phyloP scores from a whole-genome alignment of 805 yeast genomes.

The Myxozyma mucilagina region DNA sequence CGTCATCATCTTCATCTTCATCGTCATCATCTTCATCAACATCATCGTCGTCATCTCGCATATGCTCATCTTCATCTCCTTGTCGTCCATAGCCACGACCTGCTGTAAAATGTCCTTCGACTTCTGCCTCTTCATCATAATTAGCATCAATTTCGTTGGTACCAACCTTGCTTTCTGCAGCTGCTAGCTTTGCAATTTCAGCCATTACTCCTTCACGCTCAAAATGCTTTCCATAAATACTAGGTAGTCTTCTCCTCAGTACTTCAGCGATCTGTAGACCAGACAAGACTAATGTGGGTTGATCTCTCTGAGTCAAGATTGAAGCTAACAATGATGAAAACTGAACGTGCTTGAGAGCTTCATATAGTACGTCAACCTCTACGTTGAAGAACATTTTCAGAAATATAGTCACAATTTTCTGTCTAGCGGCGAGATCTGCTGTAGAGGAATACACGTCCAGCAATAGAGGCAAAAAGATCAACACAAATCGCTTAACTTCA shows the following conservation, averaged over 20 bases:
- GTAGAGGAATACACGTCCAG: slow-evolving; percentile 70
- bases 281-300: slow-evolving; percentile 48
- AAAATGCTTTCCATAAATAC: slow-evolving; percentile 49
- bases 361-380: slow-evolving; percentile 32
- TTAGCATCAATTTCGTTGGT: slow-evolving; percentile 25
- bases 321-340: slow-evolving; percentile 38
- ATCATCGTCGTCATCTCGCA: neutral
- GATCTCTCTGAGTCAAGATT: slow-evolving; percentile 38
- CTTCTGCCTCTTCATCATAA: slow-evolving; percentile 34
- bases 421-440: slow-evolving; percentile 64
- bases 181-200: slow-evolving; percentile 46
- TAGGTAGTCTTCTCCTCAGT: slow-evolving; percentile 50
- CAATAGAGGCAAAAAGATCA: slow-evolving; percentile 53
- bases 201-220: slow-evolving; percentile 72
- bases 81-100: slow-evolving; percentile 36
- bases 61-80: slow-evolving; percentile 39
- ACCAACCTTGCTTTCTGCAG: neutral
- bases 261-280: slow-evolving; percentile 51
- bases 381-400: slow-evolving; percentile 53
- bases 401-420: slow-evolving; percentile 55
- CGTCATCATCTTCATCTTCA: slow-evolving; percentile 28
- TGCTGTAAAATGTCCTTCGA: slow-evolving; percentile 27
- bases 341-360: slow-evolving; percentile 34
- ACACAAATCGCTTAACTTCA: slow-evolving; percentile 44
- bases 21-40: slow-evolving; percentile 31